Conservation (phyloP, 2,329 filamentous ascomycete species). For the Epichloe coenophiala region DNA sequence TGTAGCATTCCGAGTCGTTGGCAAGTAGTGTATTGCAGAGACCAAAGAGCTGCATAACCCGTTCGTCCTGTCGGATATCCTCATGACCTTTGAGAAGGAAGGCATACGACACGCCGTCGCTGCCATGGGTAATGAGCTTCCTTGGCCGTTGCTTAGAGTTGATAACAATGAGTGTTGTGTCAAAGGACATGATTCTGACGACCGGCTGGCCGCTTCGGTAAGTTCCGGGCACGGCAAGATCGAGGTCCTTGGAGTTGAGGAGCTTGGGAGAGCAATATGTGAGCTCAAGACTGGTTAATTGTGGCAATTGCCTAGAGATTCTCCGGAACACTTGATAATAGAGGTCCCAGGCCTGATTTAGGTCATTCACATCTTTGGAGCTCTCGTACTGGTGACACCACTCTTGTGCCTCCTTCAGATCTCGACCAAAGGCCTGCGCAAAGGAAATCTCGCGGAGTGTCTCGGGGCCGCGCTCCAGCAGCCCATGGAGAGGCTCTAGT, state of each 20-base stretch:
- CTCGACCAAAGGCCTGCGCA: slow-evolving; percentile 89
- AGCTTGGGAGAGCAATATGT: slow-evolving; percentile 95
- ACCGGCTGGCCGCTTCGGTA: slow-evolving; percentile 70
- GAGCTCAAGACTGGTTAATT: slow-evolving; percentile 83
- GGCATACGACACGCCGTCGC: slow-evolving; percentile 75
- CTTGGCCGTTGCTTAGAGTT: slow-evolving; percentile 93
- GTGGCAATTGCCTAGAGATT: slow-evolving; percentile 83
- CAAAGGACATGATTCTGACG: slow-evolving; percentile 78
- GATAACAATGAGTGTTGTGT: slow-evolving; percentile 80
- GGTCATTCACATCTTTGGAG: slow-evolving; percentile 80
- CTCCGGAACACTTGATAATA: slow-evolving; percentile 98
- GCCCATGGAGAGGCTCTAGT: slow-evolving; percentile 78
- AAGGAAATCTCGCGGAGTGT: slow-evolving; percentile 95
- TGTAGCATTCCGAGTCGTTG: slow-evolving; percentile 92
- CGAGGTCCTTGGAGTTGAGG: slow-evolving; percentile 70
- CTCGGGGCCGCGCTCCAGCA: slow-evolving; percentile 81
- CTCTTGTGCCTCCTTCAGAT: slow-evolving; percentile 85
- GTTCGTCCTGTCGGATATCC: slow-evolving; percentile 95
- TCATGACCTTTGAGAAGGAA: slow-evolving; percentile 98
- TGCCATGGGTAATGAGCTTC: slow-evolving; percentile 77
- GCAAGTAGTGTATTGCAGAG: slow-evolving; percentile 90
- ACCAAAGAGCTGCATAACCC: slow-evolving; percentile 98
- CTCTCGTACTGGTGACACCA: slow-evolving; percentile 89
- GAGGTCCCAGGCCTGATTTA: slow-evolving; percentile 97
- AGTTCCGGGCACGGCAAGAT: slow-evolving; percentile 89